A percentile compares a stretch with the other conserved stretches of the same genome.
Conservation (phyloP, 495 filamentous ascomycete genomes). For the Neurospora hispaniola region DNA sequence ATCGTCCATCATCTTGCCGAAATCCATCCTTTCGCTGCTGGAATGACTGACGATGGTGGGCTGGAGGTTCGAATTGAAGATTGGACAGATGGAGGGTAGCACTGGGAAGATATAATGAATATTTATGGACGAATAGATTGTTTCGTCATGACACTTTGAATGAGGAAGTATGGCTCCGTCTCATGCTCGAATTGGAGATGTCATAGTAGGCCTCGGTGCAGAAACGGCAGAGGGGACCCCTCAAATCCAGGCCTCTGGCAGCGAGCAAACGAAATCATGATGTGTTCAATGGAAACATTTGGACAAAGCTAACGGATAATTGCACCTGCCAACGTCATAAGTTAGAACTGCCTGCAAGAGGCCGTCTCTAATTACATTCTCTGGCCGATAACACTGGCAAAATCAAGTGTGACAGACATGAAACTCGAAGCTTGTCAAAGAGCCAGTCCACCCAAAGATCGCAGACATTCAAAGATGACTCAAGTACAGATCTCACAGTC, state of each 20-base stretch:
- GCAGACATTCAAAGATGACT: too few relatives aligned
- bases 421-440: too few relatives aligned
- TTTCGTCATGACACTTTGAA: neutral
- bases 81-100: neutral
- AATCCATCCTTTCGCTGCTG: neutral
- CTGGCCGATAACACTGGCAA: too few relatives aligned
- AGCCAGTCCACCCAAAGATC: too few relatives aligned
- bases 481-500: neutral
- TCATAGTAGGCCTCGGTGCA: neutral
- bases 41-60: neutral
- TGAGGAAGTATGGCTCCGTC: neutral
- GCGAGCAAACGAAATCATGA: neutral
- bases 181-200: neutral
- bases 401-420: too few relatives aligned
- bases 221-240: neutral
- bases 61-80: neutral
- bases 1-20: neutral
- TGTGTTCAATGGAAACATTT: neutral
- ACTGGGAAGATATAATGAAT: neutral
- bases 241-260: neutral
- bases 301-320: neutral
- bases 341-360: neutral
- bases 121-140: neutral
- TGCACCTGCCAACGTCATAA: neutral
- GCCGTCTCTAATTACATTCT: neutral